These are phyloP conservation scores for Bipolaris bicolor DNA, from an alignment of 2,329 filamentous ascomycete species.

Conservation along the genomic window DNA sequence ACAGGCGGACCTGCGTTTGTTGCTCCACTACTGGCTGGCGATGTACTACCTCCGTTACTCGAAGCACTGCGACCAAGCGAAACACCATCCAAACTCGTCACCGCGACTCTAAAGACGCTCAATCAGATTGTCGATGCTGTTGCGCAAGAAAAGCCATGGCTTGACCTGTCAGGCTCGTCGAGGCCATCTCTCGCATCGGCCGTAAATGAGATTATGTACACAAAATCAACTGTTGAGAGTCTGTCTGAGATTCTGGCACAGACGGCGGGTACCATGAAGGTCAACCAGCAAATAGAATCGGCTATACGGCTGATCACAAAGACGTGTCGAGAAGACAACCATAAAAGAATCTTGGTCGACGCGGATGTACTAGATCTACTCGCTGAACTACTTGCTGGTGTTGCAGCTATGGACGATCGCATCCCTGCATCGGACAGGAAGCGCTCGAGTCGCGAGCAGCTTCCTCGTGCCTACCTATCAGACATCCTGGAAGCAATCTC, in stretches of 20 bases:
- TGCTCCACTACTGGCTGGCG: conserved; percentile 71
- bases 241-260: conserved; percentile 71
- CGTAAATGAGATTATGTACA: conserved; percentile 62
- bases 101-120: conserved; percentile 76
- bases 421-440: conserved; percentile 25
- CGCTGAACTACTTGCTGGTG: conserved; percentile 68
- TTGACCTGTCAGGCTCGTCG: conserved; percentile 57
- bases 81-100: conserved; percentile 69
- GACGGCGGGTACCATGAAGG: conserved; percentile 57
- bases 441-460: conserved; percentile 26
- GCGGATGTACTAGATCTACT: conserved; percentile 79
- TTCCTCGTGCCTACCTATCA: conserved; percentile 63
- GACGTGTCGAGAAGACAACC: conserved; percentile 70
- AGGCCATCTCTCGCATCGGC: conserved; percentile 60
- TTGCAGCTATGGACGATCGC: conserved; percentile 38
- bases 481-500: conserved; percentile 78
- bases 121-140: conserved; percentile 73
- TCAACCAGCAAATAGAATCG: conserved; percentile 68
- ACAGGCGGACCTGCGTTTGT: conserved; percentile 82
- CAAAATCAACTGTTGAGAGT: conserved; percentile 64
- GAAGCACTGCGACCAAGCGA: conserved; percentile 70
- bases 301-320: conserved; percentile 64
- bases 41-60: conserved; percentile 72
- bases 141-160: conserved; percentile 59
- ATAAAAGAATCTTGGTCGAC: conserved; percentile 74